Evolutionary conservation across 352 stramenopile species (phyloP).

Genomic region (Globisporangium lucens): DNA sequence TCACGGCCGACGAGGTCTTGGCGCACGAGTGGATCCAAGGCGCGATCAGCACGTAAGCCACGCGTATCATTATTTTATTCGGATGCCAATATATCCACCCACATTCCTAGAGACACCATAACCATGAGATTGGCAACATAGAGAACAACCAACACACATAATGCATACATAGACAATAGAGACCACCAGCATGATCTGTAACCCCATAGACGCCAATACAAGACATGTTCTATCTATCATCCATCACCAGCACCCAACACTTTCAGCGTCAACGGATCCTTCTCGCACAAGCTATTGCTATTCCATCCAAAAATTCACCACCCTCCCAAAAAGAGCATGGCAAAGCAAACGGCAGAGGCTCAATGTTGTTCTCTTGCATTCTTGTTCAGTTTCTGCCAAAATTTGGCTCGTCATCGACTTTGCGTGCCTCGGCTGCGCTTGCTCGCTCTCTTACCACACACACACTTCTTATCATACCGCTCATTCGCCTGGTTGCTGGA

Average conservation of each 20-base stretch:
- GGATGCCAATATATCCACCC: not conserved
- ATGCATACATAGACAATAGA: not conserved
- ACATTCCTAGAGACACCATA: not conserved
- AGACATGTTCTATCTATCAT: not conserved
- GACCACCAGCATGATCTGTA: not conserved
- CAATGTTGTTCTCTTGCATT: not conserved
- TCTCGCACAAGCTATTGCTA: not conserved
- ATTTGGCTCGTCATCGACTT: not conserved
- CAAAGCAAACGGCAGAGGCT: not conserved
- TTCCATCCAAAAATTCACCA: not conserved
- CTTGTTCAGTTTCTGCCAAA: not conserved
- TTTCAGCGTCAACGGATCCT: not conserved
- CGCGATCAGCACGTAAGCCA: constrained; percentile 1
- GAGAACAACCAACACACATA: not conserved
- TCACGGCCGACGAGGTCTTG: constrained; percentile 46
- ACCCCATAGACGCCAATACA: not conserved
- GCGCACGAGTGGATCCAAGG: constrained; percentile 43
- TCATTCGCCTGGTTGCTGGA: not conserved
- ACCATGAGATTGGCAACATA: not conserved
- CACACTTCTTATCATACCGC: not conserved
- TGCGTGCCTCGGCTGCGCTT: too few species aligned
- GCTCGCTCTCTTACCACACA: not conserved
- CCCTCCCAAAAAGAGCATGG: not conserved
- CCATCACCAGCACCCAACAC: not conserved
- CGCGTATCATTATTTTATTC: not conserved